Base-by-base conservation (phyloP, 495 filamentous ascomycete species). In the Lasiosphaeria hispida region DNA sequence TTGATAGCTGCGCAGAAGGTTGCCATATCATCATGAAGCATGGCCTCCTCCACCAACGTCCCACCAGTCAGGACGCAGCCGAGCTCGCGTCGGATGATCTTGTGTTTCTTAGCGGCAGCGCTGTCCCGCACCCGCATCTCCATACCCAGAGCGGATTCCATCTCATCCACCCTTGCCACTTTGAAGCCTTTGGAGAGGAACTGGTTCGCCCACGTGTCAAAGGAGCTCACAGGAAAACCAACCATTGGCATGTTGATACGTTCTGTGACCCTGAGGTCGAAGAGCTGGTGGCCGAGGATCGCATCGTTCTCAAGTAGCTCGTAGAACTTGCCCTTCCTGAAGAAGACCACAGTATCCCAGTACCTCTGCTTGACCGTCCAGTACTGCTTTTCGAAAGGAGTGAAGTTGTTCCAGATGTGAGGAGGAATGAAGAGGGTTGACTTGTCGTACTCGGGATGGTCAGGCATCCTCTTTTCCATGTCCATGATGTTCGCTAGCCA, bases 271-370 rank as follows among this genome's bases (percentile, higher is more conserved):
- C 97, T 99, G 34, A 99, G 79, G 70, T 99, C 94, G 67, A 99
- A 99, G 18, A 96, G 78, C 72, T 97, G 94, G 69, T 97, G 91
- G 10, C 94, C 94, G 54, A 99, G 90, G 0, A 92, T 97, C 10
- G 94, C 94, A 76, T 99, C 94, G 59, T 96, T 95, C 68, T 99
- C 95, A 69, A 96, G 97, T 0, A 99, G 80, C 69, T 99, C 94
- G 70, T 96, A 99, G 74, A 99, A 99, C 69, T 99, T 99, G 59
- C 94, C 94, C 76, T 99, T 99, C 74, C 96, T 97, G 81, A 99
- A 99, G 75, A 99, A 99, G 13, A 99, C 94, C 17, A 99, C 87
- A 0, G 91, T 97, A 59, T 96, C 91, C 89, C 89, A 96, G 62
- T 92, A 90, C 48, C 96, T 96, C 72, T 91, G 88, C 78, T 99